phyloP scores from a whole-genome alignment of 2,329 filamentous ascomycete species.

The Pseudogymnoascus sp. region DNA sequence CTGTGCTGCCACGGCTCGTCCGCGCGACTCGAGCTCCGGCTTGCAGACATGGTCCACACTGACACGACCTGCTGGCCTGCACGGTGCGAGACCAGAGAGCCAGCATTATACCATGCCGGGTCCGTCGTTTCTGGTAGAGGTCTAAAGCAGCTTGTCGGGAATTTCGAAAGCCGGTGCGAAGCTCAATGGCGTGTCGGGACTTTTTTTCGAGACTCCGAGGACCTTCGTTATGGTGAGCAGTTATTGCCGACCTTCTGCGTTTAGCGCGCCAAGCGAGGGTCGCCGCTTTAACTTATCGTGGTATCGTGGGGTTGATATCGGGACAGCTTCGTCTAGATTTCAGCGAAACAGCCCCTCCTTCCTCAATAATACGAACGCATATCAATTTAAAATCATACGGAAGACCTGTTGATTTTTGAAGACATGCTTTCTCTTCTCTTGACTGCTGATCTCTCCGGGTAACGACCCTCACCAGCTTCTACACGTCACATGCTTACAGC shows the following conservation, averaged over 20 bases:
- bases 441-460: constrained; percentile 64
- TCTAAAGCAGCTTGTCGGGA: background rate
- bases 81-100: constrained; percentile 59
- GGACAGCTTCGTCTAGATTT: background rate
- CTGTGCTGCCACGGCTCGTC: constrained; percentile 43
- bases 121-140: constrained; percentile 13
- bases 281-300: constrained; percentile 2
- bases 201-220: background rate
- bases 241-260: constrained; percentile 1
- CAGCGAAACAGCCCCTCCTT: background rate
- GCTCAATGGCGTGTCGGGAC: background rate
- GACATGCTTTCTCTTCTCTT: constrained; percentile 59
- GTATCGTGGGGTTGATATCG: background rate
- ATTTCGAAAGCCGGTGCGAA: background rate
- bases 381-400: background rate
- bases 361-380: constrained; percentile 1
- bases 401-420: background rate
- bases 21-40: constrained; percentile 32
- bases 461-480: constrained; percentile 24
- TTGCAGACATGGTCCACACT: constrained; percentile 53
- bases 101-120: constrained; percentile 45
- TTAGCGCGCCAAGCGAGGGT: constrained; percentile 2
- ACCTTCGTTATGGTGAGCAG: background rate
- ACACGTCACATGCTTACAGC: constrained; percentile 12
- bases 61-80: constrained; percentile 52